Base-by-base conservation (phyloP, 2,329 filamentous ascomycete species). In the Diatrype stigma region DNA sequence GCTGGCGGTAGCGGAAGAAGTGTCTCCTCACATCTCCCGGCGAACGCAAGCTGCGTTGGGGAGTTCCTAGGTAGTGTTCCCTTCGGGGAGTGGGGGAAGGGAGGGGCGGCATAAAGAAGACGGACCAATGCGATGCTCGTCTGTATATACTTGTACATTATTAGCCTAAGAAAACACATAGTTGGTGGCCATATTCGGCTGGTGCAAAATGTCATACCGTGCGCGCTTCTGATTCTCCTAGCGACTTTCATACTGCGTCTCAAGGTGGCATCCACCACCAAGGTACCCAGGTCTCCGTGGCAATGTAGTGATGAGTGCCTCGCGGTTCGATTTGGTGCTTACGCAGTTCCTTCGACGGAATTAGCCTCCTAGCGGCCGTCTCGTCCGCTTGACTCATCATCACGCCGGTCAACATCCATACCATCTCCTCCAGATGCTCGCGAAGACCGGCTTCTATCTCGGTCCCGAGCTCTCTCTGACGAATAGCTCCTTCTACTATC, bases 1-100 rank as follows among this genome's bases (percentile, higher is more conserved):
- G 22, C 72, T 92, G 4, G 66, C 71, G 1, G 73, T 84, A 51
- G 86, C 85, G 6, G 72, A 73, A 49, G 57, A 62, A 21, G 48
- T 68, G 16, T 57, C 70, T 47, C 60, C 45, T 4, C 53, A 55
- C 21, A 38, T 63, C 12, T 56, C 54, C 17, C 14, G 49, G 32
- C 51, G 49, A 22, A 48, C 42, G 48, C 37, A 49, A 8, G n/a
- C 35, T 11, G 26, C 19, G 19, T 42, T 56, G 26, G 34, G 37
- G 30, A 42, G 30, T 16, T 44, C 37, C 26, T 6, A 22, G n/a
- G n/a, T n/a, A n/a, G n/a, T n/a, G n/a, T n/a, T n/a, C n/a, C n/a
- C n/a, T n/a, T n/a, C n/a, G n/a, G n/a, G n/a, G n/a, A 34, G 14
- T 34, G 30, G 14, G 30, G 7, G 7, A 14, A 34, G 30, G 7